Percentiles rank a stretch among this genome's conserved stretches.
Evolutionary conservation across 148 eudicot species (phyloP).

Genomic region (Salicornia ramosissima): DNA sequence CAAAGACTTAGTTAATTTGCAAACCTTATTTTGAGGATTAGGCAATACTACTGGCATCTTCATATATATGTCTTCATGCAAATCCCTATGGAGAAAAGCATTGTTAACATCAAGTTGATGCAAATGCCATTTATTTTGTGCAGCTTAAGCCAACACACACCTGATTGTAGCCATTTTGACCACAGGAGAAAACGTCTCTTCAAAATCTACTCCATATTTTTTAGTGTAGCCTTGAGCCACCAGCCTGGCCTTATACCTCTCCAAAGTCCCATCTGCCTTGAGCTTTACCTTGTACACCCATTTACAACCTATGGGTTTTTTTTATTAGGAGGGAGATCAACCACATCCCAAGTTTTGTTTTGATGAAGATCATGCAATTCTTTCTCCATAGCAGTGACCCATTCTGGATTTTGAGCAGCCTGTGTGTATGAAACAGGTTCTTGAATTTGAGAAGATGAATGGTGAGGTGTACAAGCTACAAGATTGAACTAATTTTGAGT

Average conservation of each 20-base stretch:
- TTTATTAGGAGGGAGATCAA: neutral
- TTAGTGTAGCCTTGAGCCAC: neutral
- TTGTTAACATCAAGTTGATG: neutral
- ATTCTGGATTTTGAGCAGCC: neutral
- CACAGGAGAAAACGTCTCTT: neutral
- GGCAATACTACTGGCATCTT: no score
- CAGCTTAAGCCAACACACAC: neutral
- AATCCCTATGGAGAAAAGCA: slow-evolving; percentile 2
- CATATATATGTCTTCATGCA: neutral
- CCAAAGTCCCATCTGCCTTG: neutral
- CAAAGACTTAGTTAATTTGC: no score
- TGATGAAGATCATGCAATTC: neutral
- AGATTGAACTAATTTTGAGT: neutral
- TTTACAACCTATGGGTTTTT: neutral
- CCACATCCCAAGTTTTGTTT: neutral
- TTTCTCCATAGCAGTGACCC: neutral
- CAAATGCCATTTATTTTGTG: neutral
- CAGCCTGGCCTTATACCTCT: neutral
- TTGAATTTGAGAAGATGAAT: neutral
- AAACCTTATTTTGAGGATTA: no score
- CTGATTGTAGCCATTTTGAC: neutral
- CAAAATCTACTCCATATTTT: neutral
- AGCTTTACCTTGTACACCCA: neutral
- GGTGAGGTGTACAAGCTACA: neutral
- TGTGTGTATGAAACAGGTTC: neutral